These are phyloP conservation scores for Plasmodium blacklocki DNA, from an alignment of 169 alveolate species.

Conservation along the genomic window DNA sequence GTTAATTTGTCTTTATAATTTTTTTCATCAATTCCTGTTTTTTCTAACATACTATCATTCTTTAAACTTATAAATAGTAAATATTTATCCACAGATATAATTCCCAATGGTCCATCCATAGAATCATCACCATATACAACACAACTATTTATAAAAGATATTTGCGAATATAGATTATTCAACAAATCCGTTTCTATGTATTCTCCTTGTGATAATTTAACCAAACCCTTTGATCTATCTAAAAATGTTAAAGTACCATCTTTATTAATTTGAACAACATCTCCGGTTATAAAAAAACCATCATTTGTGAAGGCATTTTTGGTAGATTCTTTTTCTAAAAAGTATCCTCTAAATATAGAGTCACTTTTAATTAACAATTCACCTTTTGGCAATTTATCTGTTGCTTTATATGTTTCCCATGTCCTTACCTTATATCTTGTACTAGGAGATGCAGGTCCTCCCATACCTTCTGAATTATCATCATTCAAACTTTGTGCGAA, in stretches of 20 bases:
- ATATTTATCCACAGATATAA: constrained; percentile 15
- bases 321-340: constrained; percentile 89
- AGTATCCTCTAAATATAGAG: constrained; percentile 92
- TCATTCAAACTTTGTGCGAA: neutral
- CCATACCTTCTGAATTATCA: neutral
- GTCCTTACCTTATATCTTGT: constrained; percentile 21
- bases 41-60: constrained; percentile 8
- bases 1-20: neutral
- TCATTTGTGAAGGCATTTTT: constrained; percentile 88
- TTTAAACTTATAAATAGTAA: constrained; percentile 3
- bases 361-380: constrained; percentile 93
- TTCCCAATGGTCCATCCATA: constrained; percentile 50
- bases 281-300: constrained; percentile 95
- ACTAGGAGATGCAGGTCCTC: constrained; percentile 17
- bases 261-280: constrained; percentile 90
- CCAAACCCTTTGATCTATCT: constrained; percentile 95
- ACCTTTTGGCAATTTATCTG: constrained; percentile 92
- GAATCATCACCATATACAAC: constrained; percentile 68
- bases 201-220: constrained; percentile 97
- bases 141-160: constrained; percentile 23
- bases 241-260: constrained; percentile 92
- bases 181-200: constrained; percentile 85
- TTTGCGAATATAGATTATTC: constrained; percentile 27
- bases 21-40: neutral
- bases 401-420: constrained; percentile 77